Conservation (phyloP, 441 rosid species). For the Jatropha multifida region DNA sequence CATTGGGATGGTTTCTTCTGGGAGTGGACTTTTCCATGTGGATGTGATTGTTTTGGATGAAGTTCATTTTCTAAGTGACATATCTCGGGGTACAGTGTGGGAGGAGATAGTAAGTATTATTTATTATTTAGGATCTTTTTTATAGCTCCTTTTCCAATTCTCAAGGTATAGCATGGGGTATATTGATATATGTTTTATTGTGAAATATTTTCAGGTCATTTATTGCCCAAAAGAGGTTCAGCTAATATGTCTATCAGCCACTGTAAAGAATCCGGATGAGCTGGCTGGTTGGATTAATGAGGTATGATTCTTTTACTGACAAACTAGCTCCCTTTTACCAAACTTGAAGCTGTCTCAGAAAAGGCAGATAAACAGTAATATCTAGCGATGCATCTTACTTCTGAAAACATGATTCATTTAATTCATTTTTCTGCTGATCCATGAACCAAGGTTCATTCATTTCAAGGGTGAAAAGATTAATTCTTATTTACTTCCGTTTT, state of each 20-base stretch:
- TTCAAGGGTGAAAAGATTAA: conserved; percentile 1
- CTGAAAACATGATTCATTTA: background rate
- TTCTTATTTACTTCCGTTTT: conserved; percentile 20
- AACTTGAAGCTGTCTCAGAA: conserved; percentile 14
- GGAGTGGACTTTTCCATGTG: conserved; percentile 83
- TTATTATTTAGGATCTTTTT: background rate
- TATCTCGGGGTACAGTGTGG: conserved; percentile 98
- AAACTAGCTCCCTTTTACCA: conserved; percentile 4
- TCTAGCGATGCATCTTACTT: background rate
- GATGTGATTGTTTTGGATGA: conserved; percentile 93
- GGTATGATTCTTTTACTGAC: conserved; percentile 43
- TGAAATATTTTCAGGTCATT: conserved; percentile 54
- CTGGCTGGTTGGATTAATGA: conserved; percentile 95
- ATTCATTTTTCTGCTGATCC: background rate
- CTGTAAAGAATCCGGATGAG: conserved; percentile 96
- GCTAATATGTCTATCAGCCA: conserved; percentile 86
- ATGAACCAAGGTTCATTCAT: conserved; percentile 11
- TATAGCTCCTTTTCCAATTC: conserved; percentile 8
- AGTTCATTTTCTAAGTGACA: conserved; percentile 97
- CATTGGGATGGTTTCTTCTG: conserved; percentile 86
- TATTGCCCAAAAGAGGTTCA: conserved; percentile 94
- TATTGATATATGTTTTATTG: conserved; percentile 11
- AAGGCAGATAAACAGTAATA: background rate
- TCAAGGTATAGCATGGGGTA: background rate
- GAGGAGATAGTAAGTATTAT: conserved; percentile 87